Evolutionary conservation across 1,139 yeast genomes (phyloP).

Genomic region (Protomyces gravidus): DNA sequence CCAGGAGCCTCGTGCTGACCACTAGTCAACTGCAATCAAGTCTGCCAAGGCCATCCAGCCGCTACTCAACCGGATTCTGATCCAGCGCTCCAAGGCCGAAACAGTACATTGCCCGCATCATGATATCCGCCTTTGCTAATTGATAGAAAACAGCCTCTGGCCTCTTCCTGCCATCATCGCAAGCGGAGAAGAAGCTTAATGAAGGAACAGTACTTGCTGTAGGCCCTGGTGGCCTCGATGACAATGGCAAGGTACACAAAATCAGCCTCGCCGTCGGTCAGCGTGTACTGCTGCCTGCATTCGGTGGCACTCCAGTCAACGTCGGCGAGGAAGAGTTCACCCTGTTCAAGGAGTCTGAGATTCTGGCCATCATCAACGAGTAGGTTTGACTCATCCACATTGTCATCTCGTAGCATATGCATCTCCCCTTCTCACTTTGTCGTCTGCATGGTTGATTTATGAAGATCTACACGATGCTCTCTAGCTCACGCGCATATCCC

Average conservation of each 20-base stretch:
- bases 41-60: conserved; percentile 86
- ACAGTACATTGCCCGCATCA: background rate
- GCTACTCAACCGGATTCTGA: conserved; percentile 89
- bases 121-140: background rate
- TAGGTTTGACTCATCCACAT: no score
- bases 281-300: conserved; percentile 85
- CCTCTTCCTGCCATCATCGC: conserved; percentile 91
- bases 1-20: no score
- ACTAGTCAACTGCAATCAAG: conserved; percentile 58
- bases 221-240: conserved; percentile 55
- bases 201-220: conserved; percentile 47
- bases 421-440: background rate
- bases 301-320: conserved; percentile 82
- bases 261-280: conserved; percentile 83
- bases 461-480: conserved; percentile 60
- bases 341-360: conserved; percentile 75
- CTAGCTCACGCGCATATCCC: conserved; percentile 79
- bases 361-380: conserved; percentile 79
- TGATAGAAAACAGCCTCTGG: conserved; percentile 91
- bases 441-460: background rate
- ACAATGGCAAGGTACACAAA: conserved; percentile 60
- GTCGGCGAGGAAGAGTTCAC: conserved; percentile 59
- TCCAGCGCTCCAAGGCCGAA: conserved; percentile 81
- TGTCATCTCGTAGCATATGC: background rate
- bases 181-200: conserved; percentile 78